Base-by-base conservation (phyloP, 192 early-diverging fungal species). In the Podila clonocystis region DNA sequence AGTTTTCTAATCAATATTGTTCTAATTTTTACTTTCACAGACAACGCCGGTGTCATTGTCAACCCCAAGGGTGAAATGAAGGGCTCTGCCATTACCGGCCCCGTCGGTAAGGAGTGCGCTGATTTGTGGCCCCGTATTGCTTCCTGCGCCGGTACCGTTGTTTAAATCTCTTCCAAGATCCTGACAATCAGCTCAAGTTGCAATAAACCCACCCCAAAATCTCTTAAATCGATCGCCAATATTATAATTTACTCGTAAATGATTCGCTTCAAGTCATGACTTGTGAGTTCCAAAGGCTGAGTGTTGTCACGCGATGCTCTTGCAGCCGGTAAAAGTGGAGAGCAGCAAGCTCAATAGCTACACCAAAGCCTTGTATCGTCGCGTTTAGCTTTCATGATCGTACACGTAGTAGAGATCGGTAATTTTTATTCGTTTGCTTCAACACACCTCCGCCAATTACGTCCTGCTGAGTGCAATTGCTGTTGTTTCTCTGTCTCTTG, bases 81-180 rank as follows among this genome's bases (percentile, higher is more conserved):
- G 90, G 98, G 98, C 82, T 99, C 97, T 67, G 98, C 96, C 69
- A 99, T 99, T 86, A 99, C 97, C 75, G 98, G 98, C 60, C 98
- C 98, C 82, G 97, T 99, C 82, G 98, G 94, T 74, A 99, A 99
- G 94, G 98, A 99, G 91, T 99, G 98, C 88, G 97, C 97, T 74
- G 98, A 99, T 86, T 89, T 99, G 85, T 99, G 98, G 98, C 97
- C 98, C 75, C 97, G 98, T 95, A 98, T 99, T 88, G 97, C 97
- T 70, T 97, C 95, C 70, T 88, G 86, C 80, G 89, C 92, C 63
- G 94, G 93, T 85, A 95, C 94, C 76, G 94, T 95, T 84, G 91
- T 91, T 76, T 83, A 79, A 79, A 68, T 79, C 22, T 45, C 59
- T 4, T 9, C 60, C 38, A 29, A 65, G 65, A 65, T 60, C 38